Base-by-base conservation (phyloP, 1,284 basidiomycete genomes). In the Caloboletus firmus region DNA sequence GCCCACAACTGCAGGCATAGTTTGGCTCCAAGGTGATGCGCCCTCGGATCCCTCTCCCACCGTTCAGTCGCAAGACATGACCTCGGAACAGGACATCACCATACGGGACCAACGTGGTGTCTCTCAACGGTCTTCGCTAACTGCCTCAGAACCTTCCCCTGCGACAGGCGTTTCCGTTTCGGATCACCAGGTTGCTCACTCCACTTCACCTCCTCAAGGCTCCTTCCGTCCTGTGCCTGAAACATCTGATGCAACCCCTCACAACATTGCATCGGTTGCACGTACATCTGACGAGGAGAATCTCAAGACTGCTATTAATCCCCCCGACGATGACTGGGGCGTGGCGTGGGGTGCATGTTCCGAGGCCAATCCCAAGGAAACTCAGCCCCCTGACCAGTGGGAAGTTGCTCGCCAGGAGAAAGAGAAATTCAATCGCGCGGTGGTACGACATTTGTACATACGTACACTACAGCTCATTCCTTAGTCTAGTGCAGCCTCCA, bases 381-480 rank as follows among this genome's bases (percentile, higher is more conserved):
- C 61, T 3, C 65, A 57, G 7, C 58, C 59, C 2, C 62, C 71
- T 7, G 86, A 89, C 62, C 84, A 86, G 68, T 89, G 88, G 87
- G 84, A 85, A 59, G 62, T 70, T n/a, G 85, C 87, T 5, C 79
- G 74, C 57, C 74, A 73, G 61, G 73, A 79, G 59, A 85, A 86
- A 61, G 79, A 79, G 56, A 78, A 75, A 57, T 75, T 81, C 62
- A 81, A 88, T 65, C 76, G 75, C 45, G 75, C 78, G 65, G 81
- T 88, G 66, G 88, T 89, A 70, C 78, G 58, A 45, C 49, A 11
- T 42, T 51, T 55, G 47, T 54, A 49, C 49, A 57, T 35, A 17
- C 48, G 55, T 30, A 18, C 53, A 54, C 54, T 52, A 60, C 49
- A 41, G 28, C 55, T 62, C 66, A 64, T 58, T 39, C 51, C 62